Base-by-base conservation (phyloP, 2,329 filamentous ascomycete species). In the Chaetomium sp. region DNA sequence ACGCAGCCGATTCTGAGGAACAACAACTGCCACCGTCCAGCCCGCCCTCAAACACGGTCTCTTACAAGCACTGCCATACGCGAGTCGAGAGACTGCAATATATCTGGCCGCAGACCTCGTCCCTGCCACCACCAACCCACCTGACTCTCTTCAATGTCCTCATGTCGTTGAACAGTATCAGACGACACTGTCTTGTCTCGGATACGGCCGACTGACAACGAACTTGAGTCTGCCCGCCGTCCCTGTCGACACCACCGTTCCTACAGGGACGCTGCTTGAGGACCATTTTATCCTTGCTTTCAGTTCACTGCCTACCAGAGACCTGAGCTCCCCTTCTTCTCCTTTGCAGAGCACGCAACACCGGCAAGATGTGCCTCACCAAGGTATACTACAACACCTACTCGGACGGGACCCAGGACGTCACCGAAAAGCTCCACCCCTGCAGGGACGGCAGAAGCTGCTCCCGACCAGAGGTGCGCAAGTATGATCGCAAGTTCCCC, bases 171-270 rank as follows among this genome's bases (percentile, higher is more conserved):
- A 74, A 49, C 60, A 64, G 42, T 64, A 62, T 64, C 57, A 56
- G 66, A 56, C 67, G 55, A 63, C 68, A 65, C 65, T 68, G 65
- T 68, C 71, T 72, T 65, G 70, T 74, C 69, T 72, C 73, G 68
- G 74, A 77, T 71, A 74, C 75, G 66, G 75, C 75, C 65, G 75
- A 75, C 69, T 76, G 74, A 77, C 68, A 70, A 29, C 65, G 61
- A 47, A 57, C 51, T 56, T 25, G 35, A 66, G 67, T 27, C 29
- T 65, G 23, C 55, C 64, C 54, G 27, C 54, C 42, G 50, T 65
- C 57, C 54, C 60, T 62, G 62, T 69, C 54, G 63, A 61, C 53
- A 68, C 60, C 66, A 59, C 59, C 25, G 23, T 64, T n/a, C 55
- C 59, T 54, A 64, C 25, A 57, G 47, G 64, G 35, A 49, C 55